Conservation (phyloP, 805 yeast species). For the Nakazawaea ishiwadae region DNA sequence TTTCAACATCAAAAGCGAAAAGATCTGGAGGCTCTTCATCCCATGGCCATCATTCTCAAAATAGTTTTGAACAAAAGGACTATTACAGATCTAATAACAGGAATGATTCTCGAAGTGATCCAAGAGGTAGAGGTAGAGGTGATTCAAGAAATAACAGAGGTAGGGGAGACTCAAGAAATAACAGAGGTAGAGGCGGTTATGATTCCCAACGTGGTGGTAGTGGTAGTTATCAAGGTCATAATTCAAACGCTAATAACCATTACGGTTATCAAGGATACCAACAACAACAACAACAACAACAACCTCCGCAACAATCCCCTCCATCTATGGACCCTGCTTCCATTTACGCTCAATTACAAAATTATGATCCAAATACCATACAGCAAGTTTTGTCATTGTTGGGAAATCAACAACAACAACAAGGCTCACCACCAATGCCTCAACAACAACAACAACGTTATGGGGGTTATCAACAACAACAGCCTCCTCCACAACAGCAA, state of each 20-base stretch:
- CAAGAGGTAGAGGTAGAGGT: background rate
- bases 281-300: constrained; percentile 12
- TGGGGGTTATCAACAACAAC: constrained; percentile 14
- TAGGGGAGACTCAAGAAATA: background rate
- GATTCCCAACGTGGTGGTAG: constrained; percentile 10
- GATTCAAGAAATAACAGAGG: constrained; percentile 7
- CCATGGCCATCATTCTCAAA: constrained; percentile 7
- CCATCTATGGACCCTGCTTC: constrained; percentile 16
- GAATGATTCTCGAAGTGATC: constrained; percentile 6
- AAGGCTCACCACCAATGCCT: constrained; percentile 9
- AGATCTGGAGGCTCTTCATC: constrained; percentile 18
- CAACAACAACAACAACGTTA: constrained; percentile 13
- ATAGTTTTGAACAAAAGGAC: constrained; percentile 11
- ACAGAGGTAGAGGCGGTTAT: constrained; percentile 10
- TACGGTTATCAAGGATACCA: constrained; percentile 13
- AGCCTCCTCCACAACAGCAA: constrained; percentile 15
- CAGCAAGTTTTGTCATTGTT: constrained; percentile 27
- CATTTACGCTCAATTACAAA: constrained; percentile 15
- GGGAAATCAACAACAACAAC: constrained; percentile 18
- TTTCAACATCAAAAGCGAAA: constrained; percentile 37
- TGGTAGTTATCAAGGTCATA: constrained; percentile 13
- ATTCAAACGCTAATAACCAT: constrained; percentile 10
- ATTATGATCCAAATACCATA: constrained; percentile 27
- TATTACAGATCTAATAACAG: constrained; percentile 9
- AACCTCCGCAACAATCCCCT: constrained; percentile 13